Evolutionary conservation across 1,284 basidiomycete genomes (phyloP).

Genomic region (Cystobasidium pallidum): DNA sequence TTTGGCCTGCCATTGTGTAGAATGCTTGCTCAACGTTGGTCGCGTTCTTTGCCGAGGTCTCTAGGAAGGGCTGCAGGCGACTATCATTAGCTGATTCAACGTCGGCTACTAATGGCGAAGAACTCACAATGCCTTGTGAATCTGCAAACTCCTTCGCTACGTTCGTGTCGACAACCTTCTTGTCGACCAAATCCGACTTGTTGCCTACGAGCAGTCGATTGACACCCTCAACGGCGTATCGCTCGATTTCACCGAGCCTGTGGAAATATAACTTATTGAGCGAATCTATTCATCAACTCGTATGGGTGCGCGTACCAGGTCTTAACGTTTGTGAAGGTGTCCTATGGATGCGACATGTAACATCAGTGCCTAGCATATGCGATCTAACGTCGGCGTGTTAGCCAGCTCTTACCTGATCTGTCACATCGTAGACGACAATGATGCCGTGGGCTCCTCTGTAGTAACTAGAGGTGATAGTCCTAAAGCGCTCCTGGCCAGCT

Average conservation of each 20-base stretch:
- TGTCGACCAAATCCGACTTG: constrained; percentile 95
- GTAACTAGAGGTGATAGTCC: constrained; percentile 93
- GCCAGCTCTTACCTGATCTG: constrained; percentile 63
- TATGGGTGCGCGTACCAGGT: constrained; percentile 65
- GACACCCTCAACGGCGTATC: constrained; percentile 97
- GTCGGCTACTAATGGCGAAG: background rate
- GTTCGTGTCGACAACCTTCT: constrained; percentile 98
- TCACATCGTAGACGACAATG: constrained; percentile 99
- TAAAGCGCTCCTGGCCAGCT: constrained; percentile 96
- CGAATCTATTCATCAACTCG: background rate
- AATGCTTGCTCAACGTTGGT: constrained; percentile 61
- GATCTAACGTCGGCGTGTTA: background rate
- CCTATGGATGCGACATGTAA: constrained; percentile 59
- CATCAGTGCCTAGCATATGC: background rate
- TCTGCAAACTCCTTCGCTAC: constrained; percentile 76
- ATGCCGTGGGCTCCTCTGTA: constrained; percentile 96
- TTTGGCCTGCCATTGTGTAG: constrained; percentile 74
- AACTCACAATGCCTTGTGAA: constrained; percentile 49
- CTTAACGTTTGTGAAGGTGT: constrained; percentile 98
- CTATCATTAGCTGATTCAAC: constrained; percentile 1
- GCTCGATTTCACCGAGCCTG: constrained; percentile 94
- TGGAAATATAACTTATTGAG: background rate
- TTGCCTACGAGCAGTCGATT: constrained; percentile 98
- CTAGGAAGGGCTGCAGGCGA: constrained; percentile 57
- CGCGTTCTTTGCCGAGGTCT: constrained; percentile 60